Evolutionary conservation across 2,329 filamentous ascomycete species (phyloP).

Genomic region (Arthroderma uncinatum): DNA sequence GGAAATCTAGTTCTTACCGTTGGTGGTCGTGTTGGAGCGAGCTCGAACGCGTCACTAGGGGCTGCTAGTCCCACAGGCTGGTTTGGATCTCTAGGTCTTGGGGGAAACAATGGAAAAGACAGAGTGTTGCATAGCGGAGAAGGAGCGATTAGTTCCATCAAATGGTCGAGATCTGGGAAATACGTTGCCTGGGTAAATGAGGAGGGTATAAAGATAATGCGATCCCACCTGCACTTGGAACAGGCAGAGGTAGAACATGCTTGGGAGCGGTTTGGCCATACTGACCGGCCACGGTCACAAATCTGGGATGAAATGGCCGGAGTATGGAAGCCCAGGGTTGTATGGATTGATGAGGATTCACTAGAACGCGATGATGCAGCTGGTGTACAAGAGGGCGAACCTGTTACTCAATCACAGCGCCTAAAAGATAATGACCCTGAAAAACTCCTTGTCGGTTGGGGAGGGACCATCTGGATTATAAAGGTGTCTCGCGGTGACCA

Average conservation of each 20-base stretch:
- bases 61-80: constrained; percentile 64
- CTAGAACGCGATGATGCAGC: constrained; percentile 60
- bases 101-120: constrained; percentile 64
- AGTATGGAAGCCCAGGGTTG: constrained; percentile 82
- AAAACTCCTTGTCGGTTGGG: constrained; percentile 87
- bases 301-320: constrained; percentile 94
- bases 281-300: constrained; percentile 73
- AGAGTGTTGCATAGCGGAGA: constrained; percentile 83
- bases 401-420: constrained; percentile 8
- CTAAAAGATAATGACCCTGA: constrained; percentile 37
- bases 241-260: constrained; percentile 65
- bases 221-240: constrained; percentile 72
- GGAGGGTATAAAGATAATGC: constrained; percentile 95
- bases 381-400: constrained; percentile 18
- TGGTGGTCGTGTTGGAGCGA: constrained; percentile 67
- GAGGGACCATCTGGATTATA: constrained; percentile 89
- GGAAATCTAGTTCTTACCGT: constrained; percentile 78
- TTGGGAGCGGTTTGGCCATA: constrained; percentile 90
- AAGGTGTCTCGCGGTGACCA: constrained; percentile 71
- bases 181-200: constrained; percentile 95
- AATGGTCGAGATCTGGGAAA: constrained; percentile 87
- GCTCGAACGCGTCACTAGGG: constrained; percentile 73
- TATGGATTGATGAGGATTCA: constrained; percentile 81
- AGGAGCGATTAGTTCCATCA: constrained; percentile 79
- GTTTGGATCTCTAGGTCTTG: constrained; percentile 74